Percentiles rank a stretch among this genome's conserved stretches.
Evolutionary conservation across 2,329 filamentous ascomycete species (phyloP).

Genomic region (Curvularia verruculosa): DNA sequence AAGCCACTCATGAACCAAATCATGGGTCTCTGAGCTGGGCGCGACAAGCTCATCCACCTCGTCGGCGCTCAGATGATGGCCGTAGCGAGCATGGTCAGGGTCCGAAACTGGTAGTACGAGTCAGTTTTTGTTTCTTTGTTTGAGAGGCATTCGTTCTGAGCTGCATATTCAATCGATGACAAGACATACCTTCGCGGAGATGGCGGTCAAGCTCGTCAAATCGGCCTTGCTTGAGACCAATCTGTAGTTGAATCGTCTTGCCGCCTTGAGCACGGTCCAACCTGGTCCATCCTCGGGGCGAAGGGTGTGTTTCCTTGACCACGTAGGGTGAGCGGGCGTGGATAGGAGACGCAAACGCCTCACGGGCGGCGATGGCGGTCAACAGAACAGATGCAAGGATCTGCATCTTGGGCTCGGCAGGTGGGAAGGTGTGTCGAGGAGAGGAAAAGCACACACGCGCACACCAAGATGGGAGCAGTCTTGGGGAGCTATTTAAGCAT

Average conservation of each 20-base stretch:
- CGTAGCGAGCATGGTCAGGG: slow-evolving; percentile 61
- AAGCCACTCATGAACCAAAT: slow-evolving; percentile 63
- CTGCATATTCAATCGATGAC: too few relatives aligned
- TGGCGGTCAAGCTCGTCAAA: slow-evolving; percentile 63
- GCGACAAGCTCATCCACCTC: slow-evolving; percentile 62
- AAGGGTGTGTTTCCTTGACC: slow-evolving; percentile 63
- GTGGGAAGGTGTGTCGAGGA: neutral
- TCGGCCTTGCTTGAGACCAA: slow-evolving; percentile 64
- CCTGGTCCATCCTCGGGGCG: slow-evolving; percentile 59
- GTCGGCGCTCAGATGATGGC: slow-evolving; percentile 58
- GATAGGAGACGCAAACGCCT: slow-evolving; percentile 46
- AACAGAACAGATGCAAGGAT: slow-evolving; percentile 30
- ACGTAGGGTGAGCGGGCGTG: slow-evolving; percentile 52
- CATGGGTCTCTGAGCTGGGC: slow-evolving; percentile 59
- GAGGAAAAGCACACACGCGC: slow-evolving; percentile 4
- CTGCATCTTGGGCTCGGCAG: slow-evolving; percentile 12
- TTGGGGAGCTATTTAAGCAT: slow-evolving; percentile 14
- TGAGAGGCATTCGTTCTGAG: neutral
- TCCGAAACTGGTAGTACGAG: slow-evolving; percentile 25
- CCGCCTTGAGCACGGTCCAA: slow-evolving; percentile 55
- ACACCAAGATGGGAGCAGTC: slow-evolving; percentile 1
- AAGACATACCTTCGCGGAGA: slow-evolving; percentile 56
- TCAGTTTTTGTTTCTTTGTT: neutral
- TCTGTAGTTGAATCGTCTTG: slow-evolving; percentile 61
- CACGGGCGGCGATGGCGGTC: slow-evolving; percentile 36